Evolutionary conservation across 257 asterid genomes (phyloP).

Genomic region (Datura wrightii): DNA sequence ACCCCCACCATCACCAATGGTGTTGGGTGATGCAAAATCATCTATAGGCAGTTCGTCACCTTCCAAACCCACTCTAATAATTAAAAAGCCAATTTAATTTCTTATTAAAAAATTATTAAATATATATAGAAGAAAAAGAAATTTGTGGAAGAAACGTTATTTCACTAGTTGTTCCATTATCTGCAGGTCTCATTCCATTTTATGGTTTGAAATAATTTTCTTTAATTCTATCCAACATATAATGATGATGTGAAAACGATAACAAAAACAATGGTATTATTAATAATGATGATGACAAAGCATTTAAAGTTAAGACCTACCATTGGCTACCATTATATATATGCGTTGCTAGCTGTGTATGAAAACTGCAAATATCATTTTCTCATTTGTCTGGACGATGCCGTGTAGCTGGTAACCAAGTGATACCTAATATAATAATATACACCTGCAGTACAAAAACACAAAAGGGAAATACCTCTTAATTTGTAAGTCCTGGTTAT

Average conservation of each 20-base stretch:
- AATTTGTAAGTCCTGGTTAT: not conserved
- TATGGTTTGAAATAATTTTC: not conserved
- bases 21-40: conserved; percentile 22
- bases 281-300: not conserved
- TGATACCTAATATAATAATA: not conserved
- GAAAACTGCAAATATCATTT: not conserved
- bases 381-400: conserved; percentile 8
- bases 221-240: no score
- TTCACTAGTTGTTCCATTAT: not conserved
- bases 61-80: not conserved
- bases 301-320: conserved; percentile 17
- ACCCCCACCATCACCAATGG: not conserved
- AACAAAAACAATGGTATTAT: not conserved
- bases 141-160: not conserved
- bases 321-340: not conserved
- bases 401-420: not conserved
- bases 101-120: not conserved
- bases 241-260: not conserved
- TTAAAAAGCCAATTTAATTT: not conserved
- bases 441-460: not conserved
- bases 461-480: not conserved
- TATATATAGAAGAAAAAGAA: not conserved
- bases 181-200: not conserved
- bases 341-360: not conserved
- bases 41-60: not conserved